Percentiles rank a stretch among this genome's conserved stretches.
phyloP scores from a whole-genome alignment of 2,329 filamentous ascomycete species.

The Xylariaceae sp. region DNA sequence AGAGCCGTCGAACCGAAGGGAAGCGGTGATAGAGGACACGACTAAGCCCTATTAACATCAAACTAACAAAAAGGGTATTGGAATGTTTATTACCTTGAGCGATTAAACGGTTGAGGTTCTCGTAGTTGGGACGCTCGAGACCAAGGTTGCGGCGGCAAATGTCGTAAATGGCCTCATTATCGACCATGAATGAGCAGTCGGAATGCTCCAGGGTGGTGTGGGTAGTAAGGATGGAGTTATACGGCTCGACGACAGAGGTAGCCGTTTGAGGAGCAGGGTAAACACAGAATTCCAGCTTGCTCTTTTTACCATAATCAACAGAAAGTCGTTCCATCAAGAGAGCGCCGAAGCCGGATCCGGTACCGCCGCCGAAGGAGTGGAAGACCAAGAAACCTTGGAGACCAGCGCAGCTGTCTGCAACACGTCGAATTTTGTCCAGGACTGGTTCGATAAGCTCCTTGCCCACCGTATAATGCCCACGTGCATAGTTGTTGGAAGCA shows the following conservation, averaged over 20 bases:
- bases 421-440: slow-evolving; percentile 93
- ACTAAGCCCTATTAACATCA: slow-evolving; percentile 52
- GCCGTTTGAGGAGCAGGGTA: slow-evolving; percentile 97
- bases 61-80: neutral
- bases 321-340: slow-evolving; percentile 98
- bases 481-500: slow-evolving; percentile 99
- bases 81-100: slow-evolving; percentile 66
- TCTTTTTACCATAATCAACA: slow-evolving; percentile 99
- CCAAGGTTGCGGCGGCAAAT: slow-evolving; percentile 98
- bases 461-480: slow-evolving; percentile 98
- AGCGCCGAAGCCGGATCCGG: slow-evolving; percentile 96
- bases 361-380: slow-evolving; percentile 99
- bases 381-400: slow-evolving; percentile 99
- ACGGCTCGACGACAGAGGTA: slow-evolving; percentile 97
- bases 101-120: slow-evolving; percentile 98
- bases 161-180: slow-evolving; percentile 99
- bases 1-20: slow-evolving; percentile 95
- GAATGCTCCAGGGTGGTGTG: slow-evolving; percentile 99
- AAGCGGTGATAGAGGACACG: slow-evolving; percentile 96
- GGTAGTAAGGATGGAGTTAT: slow-evolving; percentile 99
- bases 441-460: slow-evolving; percentile 99
- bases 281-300: slow-evolving; percentile 99
- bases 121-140: slow-evolving; percentile 95
- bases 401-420: slow-evolving; percentile 96
- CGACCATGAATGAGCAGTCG: slow-evolving; percentile 99